Evolutionary conservation across 2,329 filamentous ascomycete genomes (phyloP).

Genomic region (Xylaria sp.): DNA sequence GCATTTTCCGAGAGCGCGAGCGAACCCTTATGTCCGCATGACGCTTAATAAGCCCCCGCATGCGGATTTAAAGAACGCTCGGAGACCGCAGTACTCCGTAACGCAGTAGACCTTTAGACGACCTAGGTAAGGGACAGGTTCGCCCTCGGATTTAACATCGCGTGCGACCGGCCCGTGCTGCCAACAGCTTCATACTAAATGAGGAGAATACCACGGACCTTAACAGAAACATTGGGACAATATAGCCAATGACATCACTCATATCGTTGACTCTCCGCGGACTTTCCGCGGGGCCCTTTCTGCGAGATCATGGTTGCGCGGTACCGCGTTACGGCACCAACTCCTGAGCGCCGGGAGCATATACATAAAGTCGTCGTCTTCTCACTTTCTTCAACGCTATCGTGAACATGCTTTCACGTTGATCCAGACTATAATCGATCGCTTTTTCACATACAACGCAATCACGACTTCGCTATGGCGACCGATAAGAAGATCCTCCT

Average conservation of each 20-base stretch:
- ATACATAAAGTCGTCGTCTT: constrained; percentile 7
- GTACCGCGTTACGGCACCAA: background rate
- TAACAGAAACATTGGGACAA: background rate
- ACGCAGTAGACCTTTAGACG: background rate
- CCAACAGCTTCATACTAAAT: background rate
- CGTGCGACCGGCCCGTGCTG: too few relatives aligned
- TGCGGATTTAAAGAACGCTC: background rate
- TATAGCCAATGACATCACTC: constrained; percentile 1
- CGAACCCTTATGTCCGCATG: constrained; percentile 14
- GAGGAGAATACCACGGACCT: background rate
- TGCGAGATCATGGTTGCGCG: background rate
- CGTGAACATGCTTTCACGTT: background rate
- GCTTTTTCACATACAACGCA: background rate
- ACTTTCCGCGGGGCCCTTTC: background rate
- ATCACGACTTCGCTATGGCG: constrained; percentile 32
- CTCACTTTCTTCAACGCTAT: background rate
- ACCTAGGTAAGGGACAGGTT: too few relatives aligned
- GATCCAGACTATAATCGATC: background rate
- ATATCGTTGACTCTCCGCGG: background rate
- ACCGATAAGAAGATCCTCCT: constrained; percentile 40
- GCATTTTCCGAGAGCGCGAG: background rate
- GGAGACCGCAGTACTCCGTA: constrained; percentile 10
- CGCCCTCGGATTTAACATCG: constrained; percentile 26
- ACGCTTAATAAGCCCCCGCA: constrained; percentile 2
- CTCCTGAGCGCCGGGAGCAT: background rate